Conservation (phyloP, 2,329 filamentous ascomycete species). For the Fusarium verticillioides region DNA sequence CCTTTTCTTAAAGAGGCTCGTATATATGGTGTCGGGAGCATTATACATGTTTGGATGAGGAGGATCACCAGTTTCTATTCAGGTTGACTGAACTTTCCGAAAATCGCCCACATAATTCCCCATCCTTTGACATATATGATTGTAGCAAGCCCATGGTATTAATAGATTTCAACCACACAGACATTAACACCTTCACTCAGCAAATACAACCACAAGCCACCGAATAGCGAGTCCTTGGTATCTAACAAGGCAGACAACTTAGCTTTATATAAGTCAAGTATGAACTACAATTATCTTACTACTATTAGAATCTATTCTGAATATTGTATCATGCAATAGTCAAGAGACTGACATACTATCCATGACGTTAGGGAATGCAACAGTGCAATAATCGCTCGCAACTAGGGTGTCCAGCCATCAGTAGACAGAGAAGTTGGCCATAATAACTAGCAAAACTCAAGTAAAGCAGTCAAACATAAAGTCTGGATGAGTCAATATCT, state of each 20-base stretch:
- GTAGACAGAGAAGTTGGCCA: background rate
- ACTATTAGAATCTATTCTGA: background rate
- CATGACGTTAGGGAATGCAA: background rate
- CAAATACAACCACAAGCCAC: background rate
- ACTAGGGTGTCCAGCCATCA: background rate
- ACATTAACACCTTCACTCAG: background rate
- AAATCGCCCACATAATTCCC: background rate
- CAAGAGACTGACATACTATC: background rate
- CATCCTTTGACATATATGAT: background rate
- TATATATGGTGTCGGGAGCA: background rate
- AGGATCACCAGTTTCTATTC: background rate
- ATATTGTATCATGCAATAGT: background rate
- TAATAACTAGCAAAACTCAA: background rate
- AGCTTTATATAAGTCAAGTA: background rate
- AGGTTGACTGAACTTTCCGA: background rate
- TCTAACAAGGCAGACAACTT: background rate
- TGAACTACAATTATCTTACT: background rate
- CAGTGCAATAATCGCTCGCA: background rate
- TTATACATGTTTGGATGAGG: background rate
- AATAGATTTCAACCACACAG: background rate
- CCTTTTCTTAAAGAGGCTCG: background rate
- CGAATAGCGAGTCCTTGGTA: background rate
- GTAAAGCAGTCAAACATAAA: background rate
- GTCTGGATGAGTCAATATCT: background rate
- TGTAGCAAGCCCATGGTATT: background rate